Evolutionary conservation across 2,329 filamentous ascomycete genomes (phyloP).

Genomic region (Trichophyton schoenleinii): DNA sequence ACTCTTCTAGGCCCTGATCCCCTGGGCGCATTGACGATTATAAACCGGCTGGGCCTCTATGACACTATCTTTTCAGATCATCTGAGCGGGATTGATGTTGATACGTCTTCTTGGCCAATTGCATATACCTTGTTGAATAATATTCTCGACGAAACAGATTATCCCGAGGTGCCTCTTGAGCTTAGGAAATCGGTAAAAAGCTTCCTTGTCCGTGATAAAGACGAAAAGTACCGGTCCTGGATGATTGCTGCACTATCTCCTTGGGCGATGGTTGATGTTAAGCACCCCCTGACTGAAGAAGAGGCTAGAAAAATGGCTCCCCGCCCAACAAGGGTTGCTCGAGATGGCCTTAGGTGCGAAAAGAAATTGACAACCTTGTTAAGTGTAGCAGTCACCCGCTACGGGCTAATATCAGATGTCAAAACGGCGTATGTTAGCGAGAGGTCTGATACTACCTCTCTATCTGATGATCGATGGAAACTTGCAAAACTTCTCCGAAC

Average conservation of each 20-base stretch:
- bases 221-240: constrained; percentile 64
- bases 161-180: constrained; percentile 38
- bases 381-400: constrained; percentile 50
- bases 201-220: constrained; percentile 48
- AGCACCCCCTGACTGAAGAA: constrained; percentile 25
- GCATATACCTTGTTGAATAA: constrained; percentile 52
- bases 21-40: constrained; percentile 25
- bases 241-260: constrained; percentile 61
- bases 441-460: constrained; percentile 19
- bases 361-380: constrained; percentile 63
- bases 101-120: constrained; percentile 47
- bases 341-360: constrained; percentile 66
- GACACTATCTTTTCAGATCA: constrained; percentile 32
- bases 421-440: constrained; percentile 34
- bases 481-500: constrained; percentile 25
- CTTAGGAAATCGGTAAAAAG: constrained; percentile 20
- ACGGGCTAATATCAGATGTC: constrained; percentile 48
- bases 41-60: constrained; percentile 29
- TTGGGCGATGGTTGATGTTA: constrained; percentile 47
- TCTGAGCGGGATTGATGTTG: constrained; percentile 41
- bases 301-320: constrained; percentile 43
- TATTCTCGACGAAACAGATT: constrained; percentile 28
- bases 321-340: constrained; percentile 50
- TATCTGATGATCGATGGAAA: constrained; percentile 26
- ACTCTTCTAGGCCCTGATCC: constrained; percentile 27